Evolutionary conservation across 2,329 filamentous ascomycete species (phyloP).

Genomic region (Penicillium sp.): DNA sequence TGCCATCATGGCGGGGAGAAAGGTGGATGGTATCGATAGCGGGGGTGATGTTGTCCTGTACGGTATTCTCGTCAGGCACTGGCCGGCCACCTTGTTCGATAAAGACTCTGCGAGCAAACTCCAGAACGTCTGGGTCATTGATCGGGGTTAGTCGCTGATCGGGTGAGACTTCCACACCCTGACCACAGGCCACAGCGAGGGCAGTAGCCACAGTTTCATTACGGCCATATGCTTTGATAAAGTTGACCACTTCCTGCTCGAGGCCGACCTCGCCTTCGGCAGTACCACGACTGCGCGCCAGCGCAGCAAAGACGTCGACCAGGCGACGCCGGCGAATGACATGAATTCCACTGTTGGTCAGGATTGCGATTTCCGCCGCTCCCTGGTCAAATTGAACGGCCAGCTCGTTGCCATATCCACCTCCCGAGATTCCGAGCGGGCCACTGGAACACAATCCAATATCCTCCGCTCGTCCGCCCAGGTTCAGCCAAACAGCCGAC

Average conservation of each 20-base stretch:
- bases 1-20: slow-evolving; percentile 86
- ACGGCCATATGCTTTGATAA: slow-evolving; percentile 84
- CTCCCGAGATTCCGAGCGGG: slow-evolving; percentile 69
- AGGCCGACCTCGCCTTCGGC: slow-evolving; percentile 67
- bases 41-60: slow-evolving; percentile 64
- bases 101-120: slow-evolving; percentile 83
- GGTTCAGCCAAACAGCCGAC: slow-evolving; percentile 77
- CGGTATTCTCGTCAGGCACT: slow-evolving; percentile 77
- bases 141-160: slow-evolving; percentile 73
- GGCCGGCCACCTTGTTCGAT: slow-evolving; percentile 92
- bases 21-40: slow-evolving; percentile 83
- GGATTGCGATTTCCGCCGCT: slow-evolving; percentile 81
- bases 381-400: slow-evolving; percentile 92
- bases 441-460: slow-evolving; percentile 73
- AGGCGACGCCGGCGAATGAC: slow-evolving; percentile 81
- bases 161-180: slow-evolving; percentile 78
- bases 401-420: slow-evolving; percentile 92
- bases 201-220: slow-evolving; percentile 89
- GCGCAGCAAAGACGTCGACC: slow-evolving; percentile 88
- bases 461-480: slow-evolving; percentile 76
- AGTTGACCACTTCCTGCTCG: slow-evolving; percentile 80
- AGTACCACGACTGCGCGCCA: slow-evolving; percentile 75
- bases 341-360: slow-evolving; percentile 91
- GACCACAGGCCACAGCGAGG: slow-evolving; percentile 91
- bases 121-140: slow-evolving; percentile 83